Conservation (phyloP, 2,329 filamentous ascomycete genomes). For the Pseudogymnoascus sp. region DNA sequence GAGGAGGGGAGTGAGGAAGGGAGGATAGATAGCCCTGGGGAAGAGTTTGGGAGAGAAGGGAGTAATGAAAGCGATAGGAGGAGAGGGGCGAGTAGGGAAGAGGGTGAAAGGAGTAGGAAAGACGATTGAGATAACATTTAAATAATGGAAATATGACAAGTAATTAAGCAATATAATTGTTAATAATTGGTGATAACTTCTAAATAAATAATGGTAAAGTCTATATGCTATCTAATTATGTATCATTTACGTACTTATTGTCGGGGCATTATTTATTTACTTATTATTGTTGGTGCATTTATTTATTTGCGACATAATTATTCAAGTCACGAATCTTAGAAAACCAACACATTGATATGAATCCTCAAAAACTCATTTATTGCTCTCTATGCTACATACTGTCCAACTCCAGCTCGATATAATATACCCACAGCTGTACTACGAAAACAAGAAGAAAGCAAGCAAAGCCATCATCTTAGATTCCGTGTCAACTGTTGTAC, state of each 20-base stretch:
- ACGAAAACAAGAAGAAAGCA: constrained; percentile 8
- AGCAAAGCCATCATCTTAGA: constrained; percentile 3
- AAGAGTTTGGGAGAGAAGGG: constrained; percentile 2
- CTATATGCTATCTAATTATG: not conserved
- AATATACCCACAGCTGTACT: constrained; percentile 5
- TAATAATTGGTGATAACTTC: not conserved
- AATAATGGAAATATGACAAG: not conserved
- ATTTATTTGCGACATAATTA: not conserved
- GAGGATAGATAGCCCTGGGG: constrained; percentile 3
- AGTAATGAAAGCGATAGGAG: not conserved
- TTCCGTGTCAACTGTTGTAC: constrained; percentile 1
- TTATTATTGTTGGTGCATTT: not conserved
- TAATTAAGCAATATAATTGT: not conserved
- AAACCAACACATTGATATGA: not conserved
- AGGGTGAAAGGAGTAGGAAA: constrained; percentile 1
- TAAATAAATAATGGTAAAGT: not conserved
- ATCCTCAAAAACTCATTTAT: constrained; percentile 8
- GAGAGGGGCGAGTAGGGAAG: not conserved
- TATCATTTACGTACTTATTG: too few species aligned
- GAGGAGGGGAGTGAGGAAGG: not conserved
- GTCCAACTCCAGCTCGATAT: constrained; percentile 8
- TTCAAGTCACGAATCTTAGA: not conserved
- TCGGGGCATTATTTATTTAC: too few species aligned
- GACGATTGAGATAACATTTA: constrained; percentile 2
- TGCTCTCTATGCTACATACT: constrained; percentile 9